Evolutionary conservation across 2,329 filamentous ascomycete genomes (phyloP).

Genomic region (Fusarium citri): DNA sequence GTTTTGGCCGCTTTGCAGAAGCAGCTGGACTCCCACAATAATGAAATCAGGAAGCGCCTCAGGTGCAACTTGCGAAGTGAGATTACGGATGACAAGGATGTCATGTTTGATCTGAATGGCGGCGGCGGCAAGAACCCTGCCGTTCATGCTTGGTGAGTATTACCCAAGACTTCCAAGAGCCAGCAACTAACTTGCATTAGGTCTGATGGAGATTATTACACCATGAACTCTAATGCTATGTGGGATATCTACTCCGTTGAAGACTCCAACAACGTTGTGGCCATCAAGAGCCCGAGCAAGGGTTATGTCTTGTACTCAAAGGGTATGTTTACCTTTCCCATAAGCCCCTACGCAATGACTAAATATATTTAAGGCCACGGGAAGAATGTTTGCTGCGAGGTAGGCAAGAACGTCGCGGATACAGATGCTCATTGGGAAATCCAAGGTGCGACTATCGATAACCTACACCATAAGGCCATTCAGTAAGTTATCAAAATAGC

Average conservation of each 20-base stretch:
- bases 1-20: neutral
- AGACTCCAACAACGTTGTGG: neutral
- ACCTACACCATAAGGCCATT: neutral
- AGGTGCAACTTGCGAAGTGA: neutral
- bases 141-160: conserved; percentile 1
- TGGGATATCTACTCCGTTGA: neutral
- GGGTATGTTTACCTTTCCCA: neutral
- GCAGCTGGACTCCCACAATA: neutral
- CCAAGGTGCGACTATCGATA: neutral
- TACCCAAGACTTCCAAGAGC: fast-evolving
- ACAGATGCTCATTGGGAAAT: neutral
- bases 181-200: neutral
- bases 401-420: neutral
- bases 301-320: neutral
- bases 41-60: neutral
- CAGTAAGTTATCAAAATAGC: neutral
- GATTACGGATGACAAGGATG: neutral
- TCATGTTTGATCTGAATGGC: neutral
- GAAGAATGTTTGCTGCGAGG: neutral
- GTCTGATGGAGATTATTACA: neutral
- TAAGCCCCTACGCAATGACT: neutral
- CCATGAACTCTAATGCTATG: neutral
- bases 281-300: neutral
- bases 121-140: neutral
- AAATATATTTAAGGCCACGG: neutral